Evolutionary conservation across 352 stramenopile genomes (phyloP), one percentile per base, ranked within the genome.

Genomic region (Peronosclerospora sorghi): DNA sequence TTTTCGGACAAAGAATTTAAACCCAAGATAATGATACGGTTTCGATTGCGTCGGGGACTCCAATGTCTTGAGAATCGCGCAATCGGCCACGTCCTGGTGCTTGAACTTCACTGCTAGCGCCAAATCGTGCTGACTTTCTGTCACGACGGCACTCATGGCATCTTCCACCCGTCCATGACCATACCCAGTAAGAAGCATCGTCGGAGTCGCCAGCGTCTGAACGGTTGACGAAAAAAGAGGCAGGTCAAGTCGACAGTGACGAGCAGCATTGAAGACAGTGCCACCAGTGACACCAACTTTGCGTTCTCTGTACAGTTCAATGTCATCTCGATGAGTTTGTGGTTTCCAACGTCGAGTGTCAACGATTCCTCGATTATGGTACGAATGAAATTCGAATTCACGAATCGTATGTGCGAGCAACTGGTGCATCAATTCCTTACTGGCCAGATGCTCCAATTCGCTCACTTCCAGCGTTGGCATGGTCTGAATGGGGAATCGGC

Each of bases 1-100:
- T 45, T 72, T 71, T 18, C 61, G 56, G 35, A 73, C 70, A 28
- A 83, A 64, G 48, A 71, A 86, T 54, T 86, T 86, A 57, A 76
- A 80, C 4, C 70, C 70, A 28, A 86, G 56, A 35, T 78, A 80
- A n/a, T 74, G 58, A 27, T 76, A 74, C 0, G 73, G 73, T 7
- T 70, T 35, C 8, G 60, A 49, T 0, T 48, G 28, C 5, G 65
- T 78, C 19, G 68, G 70, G 5, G 42, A 49, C 44, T 81, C 69
- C 41, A 85, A 58, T 17, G 58, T 67, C 46, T 77, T 60, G 26
- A 84, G 49, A 32, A 84, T 68, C 17, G 68, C 62, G 41, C 66
- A 78, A 54, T 84, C 72, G 17, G 68, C 72, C 39, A 81, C 59
- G 34, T 78, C 66, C 18, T 78, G 66, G 51, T 82, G 54, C 29